Evolutionary conservation across 176 grass and related monocot species (phyloP), one percentile per base, ranked within the genome.

Genomic region (Hordeum marinum): DNA sequence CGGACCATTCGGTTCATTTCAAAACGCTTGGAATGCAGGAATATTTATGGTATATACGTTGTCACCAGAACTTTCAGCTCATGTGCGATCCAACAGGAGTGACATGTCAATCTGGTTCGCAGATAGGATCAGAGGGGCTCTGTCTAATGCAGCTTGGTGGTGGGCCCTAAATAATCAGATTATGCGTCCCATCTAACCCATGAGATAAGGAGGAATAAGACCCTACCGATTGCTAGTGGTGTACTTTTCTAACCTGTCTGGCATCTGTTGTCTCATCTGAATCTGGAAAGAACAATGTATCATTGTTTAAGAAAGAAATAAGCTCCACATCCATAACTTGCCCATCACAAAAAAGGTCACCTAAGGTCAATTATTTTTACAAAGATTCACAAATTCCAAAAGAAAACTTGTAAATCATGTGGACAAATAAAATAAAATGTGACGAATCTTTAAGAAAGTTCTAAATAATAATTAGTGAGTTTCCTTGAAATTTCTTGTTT

Each of bases 91-190:
- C 11, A 40, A 80, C 78, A 50, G 20, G 17, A 48, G 26, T 45
- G 72, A 84, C 82, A 83, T 5, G 48, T 11, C 25, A 11, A 58
- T 76, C 29, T 82, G 85, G 45, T 20, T 64, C 43, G 58, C 43
- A 75, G 57, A 72, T 59, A 50, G 72, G 68, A 86, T 68, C 42
- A 20, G 48, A 42, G 41, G 69, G 41, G 36, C 31, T 78, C 65
- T 74, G 62, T 40, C 68, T 57, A 63, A 72, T 55, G 32, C 52
- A 43, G 48, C 35, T 39, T 46, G 24, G 0, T 45, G 20, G 75
- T 45, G 41, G 15, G 46, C 31, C 42, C 43, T 67, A 31, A 48
- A 80, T 63, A 66, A 82, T 75, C 59, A 35, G 42, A 48, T 84
- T 52, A 63, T 20, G 46, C 29, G 42, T 84, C 45, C 23, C 31